Conservation (phyloP, 805 yeast genomes). For the Kuraishia floccosa region DNA sequence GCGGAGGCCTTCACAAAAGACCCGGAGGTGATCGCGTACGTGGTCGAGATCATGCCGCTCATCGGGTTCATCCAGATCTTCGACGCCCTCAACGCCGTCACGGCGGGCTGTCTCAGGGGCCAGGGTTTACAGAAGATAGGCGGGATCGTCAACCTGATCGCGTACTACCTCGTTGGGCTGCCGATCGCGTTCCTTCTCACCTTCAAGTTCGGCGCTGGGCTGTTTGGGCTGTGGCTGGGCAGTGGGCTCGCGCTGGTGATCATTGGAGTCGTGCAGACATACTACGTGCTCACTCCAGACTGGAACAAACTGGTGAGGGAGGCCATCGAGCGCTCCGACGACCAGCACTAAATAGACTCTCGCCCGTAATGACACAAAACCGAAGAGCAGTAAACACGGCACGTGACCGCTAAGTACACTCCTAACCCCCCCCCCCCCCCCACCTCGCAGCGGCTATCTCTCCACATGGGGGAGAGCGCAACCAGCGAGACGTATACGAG, state of each 20-base stretch:
- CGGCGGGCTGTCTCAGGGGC: conserved; percentile 70
- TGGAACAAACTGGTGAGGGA: conserved; percentile 18
- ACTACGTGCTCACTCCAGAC: conserved; percentile 14
- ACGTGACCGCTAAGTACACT: too few species aligned
- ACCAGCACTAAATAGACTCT: not conserved
- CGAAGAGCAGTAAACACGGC: too few species aligned
- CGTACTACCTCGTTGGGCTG: conserved; percentile 52
- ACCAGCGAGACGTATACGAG: too few species aligned
- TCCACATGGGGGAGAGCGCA: too few species aligned
- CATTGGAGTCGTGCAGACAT: conserved; percentile 32
- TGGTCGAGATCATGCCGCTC: conserved; percentile 43
- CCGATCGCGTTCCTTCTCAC: conserved; percentile 48
- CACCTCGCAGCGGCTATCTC: too few species aligned
- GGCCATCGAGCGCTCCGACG: conserved; percentile 11
- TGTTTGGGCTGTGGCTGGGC: conserved; percentile 59
- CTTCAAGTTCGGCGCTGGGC: conserved; percentile 34
- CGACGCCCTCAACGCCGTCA: conserved; percentile 59
- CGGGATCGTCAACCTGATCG: conserved; percentile 41
- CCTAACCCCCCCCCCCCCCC: too few species aligned
- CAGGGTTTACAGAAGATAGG: conserved; percentile 65
- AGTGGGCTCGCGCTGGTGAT: conserved; percentile 39
- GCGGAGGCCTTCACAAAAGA: conserved; percentile 53
- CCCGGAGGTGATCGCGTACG: conserved; percentile 37
- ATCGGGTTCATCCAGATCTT: conserved; percentile 60
- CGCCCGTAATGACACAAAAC: too few species aligned